Evolutionary conservation across 768 basidiomycete genomes (phyloP), one percentile per base, ranked within the genome.

Genomic region (Lactifluus volemus): DNA sequence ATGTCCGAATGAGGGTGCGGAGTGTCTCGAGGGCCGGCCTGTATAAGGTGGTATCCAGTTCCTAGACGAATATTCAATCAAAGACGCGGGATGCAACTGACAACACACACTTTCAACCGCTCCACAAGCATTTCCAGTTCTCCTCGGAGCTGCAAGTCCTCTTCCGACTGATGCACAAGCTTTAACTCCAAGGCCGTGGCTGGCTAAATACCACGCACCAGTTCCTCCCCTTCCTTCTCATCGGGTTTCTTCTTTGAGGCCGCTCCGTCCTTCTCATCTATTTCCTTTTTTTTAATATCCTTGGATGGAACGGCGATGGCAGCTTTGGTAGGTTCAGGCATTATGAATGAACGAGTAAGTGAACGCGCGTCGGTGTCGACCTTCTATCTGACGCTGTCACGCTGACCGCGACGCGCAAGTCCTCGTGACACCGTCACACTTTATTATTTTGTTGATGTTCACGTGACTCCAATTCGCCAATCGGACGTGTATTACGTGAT

Each of bases 81-180:
- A 47, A 49, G 39, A 50, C 39, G 34, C 6, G 25, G 44, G 53
- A 41, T 42, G 45, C 1, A 21, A 39, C n/a, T 21, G 19, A 49
- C 39, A 12, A 21, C 32, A 19, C 80, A 58, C 68, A 94, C 96
- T 79, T 90, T 91, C 57, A 99, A 72, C 48, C 97, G 84, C 71
- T 98, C 94, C 32, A 96, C 85, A 29, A 98, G 82, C 94, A 99
- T 93, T 72, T 98, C 97, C 21, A 99, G 80, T 74, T 99, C 95
- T 60, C 84, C 86, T 75, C 90, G 91, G 61, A 99, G 83, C 70
- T 94, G 90, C 36, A 85, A 78, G 73, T 99, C 97, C 75, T 98
- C 97, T 70, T 99, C 97, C 30, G 90, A 93, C 94, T 95, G 25
- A 52, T 32, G 49, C 15, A 41, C 21, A 14, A 63, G 29, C 47